Evolutionary conservation across 495 filamentous ascomycete genomes (phyloP).

Genomic region (Glonium stellatum): DNA sequence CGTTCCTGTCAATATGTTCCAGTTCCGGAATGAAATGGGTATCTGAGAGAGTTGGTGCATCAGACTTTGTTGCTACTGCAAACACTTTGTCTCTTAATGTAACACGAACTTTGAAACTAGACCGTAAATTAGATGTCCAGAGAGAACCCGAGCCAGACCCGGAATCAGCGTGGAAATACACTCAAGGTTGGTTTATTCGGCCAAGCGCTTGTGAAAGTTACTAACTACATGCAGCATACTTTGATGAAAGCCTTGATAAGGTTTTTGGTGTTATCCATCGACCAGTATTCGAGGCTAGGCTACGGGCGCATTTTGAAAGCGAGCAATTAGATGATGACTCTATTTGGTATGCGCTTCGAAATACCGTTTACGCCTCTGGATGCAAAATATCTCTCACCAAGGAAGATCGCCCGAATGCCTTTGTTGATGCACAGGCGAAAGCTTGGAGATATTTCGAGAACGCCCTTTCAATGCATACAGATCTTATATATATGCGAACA

Average conservation of each 20-base stretch:
- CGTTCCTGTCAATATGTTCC: conserved; percentile 18
- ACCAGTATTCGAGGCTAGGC: background rate
- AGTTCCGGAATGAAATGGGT: conserved; percentile 17
- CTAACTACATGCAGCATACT: conserved; percentile 7
- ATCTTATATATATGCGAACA: background rate
- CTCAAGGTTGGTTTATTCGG: conserved; percentile 5
- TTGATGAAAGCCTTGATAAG: conserved; percentile 11
- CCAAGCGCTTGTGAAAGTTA: background rate
- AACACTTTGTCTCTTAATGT: background rate
- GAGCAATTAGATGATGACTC: conserved; percentile 3
- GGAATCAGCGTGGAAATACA: conserved; percentile 14
- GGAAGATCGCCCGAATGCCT: conserved; percentile 1
- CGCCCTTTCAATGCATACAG: background rate
- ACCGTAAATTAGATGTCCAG: background rate
- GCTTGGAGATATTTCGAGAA: conserved; percentile 2
- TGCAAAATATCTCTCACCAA: conserved; percentile 6
- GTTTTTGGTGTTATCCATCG: background rate
- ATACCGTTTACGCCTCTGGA: conserved; percentile 12
- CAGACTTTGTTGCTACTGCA: conserved; percentile 5
- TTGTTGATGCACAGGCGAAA: conserved; percentile 1
- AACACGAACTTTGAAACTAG: background rate
- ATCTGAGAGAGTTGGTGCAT: conserved; percentile 5
- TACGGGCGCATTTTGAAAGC: background rate
- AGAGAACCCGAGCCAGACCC: conserved; percentile 12
- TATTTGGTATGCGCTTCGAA: conserved; percentile 17